A percentile compares a stretch with the other conserved stretches of the same genome.
phyloP scores from a whole-genome alignment of 2,329 filamentous ascomycete species.

The Aspergillus costaricaensis region DNA sequence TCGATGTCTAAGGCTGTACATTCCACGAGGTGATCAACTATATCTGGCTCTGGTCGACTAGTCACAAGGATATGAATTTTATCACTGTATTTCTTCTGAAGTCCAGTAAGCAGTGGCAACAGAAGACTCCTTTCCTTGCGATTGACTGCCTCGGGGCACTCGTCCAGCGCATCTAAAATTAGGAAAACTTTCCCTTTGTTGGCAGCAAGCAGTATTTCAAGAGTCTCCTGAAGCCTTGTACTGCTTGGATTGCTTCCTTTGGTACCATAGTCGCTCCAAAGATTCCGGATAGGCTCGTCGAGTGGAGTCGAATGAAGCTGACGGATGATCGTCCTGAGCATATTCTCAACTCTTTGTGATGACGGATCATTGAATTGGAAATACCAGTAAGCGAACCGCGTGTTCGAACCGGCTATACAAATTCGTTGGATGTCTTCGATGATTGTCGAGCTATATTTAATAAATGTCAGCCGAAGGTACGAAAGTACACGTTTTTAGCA shows the following conservation, averaged over 20 bases:
- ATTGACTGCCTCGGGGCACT: neutral
- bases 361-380: neutral
- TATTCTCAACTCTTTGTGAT: neutral
- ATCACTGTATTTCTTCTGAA: neutral
- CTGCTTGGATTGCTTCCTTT: neutral
- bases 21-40: neutral
- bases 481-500: too few species aligned
- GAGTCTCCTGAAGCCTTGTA: neutral
- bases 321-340: neutral
- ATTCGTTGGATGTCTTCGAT: neutral
- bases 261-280: neutral
- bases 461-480: neutral
- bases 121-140: neutral
- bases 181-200: neutral
- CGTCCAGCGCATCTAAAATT: slow-evolving; percentile 3
- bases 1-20: neutral
- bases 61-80: neutral
- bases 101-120: neutral
- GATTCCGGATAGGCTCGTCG: neutral
- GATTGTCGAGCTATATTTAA: neutral
- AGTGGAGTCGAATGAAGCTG: neutral
- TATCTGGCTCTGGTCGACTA: neutral
- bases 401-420: neutral
- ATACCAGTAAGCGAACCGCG: neutral
- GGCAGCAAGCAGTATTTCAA: neutral